A percentile compares a stretch with the other conserved stretches of the same genome.
These are phyloP conservation scores for Pneumocystis carinii DNA, from an alignment of 1,139 yeast genomes.

Conservation along the genomic window DNA sequence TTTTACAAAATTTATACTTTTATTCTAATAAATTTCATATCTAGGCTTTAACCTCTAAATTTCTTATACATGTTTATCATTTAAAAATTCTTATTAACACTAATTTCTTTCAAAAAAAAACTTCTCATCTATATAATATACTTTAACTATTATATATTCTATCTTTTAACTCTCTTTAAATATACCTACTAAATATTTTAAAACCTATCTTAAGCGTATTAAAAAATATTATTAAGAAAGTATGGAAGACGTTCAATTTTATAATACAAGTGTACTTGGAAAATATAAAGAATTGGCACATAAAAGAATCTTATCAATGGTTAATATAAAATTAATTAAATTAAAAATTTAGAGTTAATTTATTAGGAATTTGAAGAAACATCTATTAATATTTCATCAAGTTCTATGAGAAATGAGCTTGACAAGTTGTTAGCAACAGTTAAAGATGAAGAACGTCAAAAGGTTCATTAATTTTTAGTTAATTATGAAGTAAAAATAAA, in stretches of 20 bases:
- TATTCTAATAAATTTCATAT: no score
- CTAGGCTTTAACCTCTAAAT: neutral
- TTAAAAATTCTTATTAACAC: no score
- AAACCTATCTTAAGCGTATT: neutral
- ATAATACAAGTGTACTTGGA: no score
- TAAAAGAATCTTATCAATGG: neutral
- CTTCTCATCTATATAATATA: neutral
- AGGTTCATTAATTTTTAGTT: slow-evolving; percentile 11
- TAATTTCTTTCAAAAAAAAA: no score
- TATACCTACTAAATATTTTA: neutral
- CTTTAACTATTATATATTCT: neutral
- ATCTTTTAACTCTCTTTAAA: neutral
- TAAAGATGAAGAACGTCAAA: slow-evolving; percentile 37
- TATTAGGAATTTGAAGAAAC: slow-evolving; percentile 70
- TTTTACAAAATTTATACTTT: no score
- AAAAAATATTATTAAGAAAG: neutral
- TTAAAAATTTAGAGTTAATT: neutral
- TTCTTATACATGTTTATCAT: no score
- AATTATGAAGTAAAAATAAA: neutral
- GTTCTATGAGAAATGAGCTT: slow-evolving; percentile 93
- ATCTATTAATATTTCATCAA: slow-evolving; percentile 90
- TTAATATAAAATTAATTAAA: neutral
- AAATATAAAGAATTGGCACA: neutral
- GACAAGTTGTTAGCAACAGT: slow-evolving; percentile 78
- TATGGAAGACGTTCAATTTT: neutral